These are phyloP conservation scores for Harrya chromipes DNA, from an alignment of 768 basidiomycete species.

Conservation along the genomic window DNA sequence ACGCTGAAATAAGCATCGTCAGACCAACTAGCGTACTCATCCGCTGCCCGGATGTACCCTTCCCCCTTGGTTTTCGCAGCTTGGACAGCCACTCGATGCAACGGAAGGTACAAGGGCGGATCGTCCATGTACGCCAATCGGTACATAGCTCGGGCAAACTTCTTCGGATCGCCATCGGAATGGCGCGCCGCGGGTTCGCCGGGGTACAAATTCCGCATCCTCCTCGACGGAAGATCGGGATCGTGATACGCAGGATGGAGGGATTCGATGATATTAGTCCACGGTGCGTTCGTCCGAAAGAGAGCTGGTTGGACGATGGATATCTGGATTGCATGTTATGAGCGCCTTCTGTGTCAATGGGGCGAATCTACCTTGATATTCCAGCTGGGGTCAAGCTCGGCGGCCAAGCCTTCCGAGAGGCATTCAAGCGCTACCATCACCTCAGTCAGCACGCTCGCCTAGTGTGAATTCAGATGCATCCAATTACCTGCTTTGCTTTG, in stretches of 20 bases:
- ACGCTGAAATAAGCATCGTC: conserved; percentile 21
- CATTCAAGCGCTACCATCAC: conserved; percentile 36
- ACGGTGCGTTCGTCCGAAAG: conserved; percentile 16
- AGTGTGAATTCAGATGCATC: not conserved
- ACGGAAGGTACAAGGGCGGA: conserved; percentile 24
- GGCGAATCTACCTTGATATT: conserved; percentile 42
- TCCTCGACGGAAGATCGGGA: conserved; percentile 15
- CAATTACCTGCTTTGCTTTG: conserved; percentile 26
- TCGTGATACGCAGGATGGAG: conserved; percentile 22
- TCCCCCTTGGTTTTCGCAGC: conserved; percentile 24
- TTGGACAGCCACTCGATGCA: conserved; percentile 21
- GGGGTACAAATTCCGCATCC: conserved; percentile 7
- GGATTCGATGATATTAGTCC: conserved; percentile 5
- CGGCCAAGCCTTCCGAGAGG: conserved; percentile 35
- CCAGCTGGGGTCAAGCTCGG: conserved; percentile 45
- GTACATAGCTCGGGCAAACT: conserved; percentile 20
- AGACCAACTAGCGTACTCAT: conserved; percentile 29
- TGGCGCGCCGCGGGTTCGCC: conserved; percentile 3
- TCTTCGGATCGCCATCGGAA: conserved; percentile 21
- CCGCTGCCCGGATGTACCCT: conserved; percentile 18
- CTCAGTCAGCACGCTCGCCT: not conserved
- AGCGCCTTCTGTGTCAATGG: not conserved
- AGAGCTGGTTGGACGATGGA: conserved; percentile 24
- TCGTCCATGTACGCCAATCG: conserved; percentile 20
- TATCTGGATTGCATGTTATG: conserved; percentile 12